Evolutionary conservation across 768 basidiomycete genomes (phyloP).

Genomic region (Austroboletus eburneus): DNA sequence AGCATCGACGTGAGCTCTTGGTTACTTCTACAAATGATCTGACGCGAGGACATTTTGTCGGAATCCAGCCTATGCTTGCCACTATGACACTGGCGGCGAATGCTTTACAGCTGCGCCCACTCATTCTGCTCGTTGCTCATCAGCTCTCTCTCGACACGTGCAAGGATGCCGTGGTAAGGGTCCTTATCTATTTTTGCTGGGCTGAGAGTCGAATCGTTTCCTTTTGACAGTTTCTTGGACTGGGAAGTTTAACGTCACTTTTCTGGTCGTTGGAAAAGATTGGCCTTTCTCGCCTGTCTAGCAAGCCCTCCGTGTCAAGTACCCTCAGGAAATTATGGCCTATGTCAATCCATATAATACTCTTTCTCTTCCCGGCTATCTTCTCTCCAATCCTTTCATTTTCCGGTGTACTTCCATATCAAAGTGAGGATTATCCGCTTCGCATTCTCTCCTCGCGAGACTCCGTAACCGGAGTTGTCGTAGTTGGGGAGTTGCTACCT

Average conservation of each 20-base stretch:
- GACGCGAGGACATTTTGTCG: not conserved
- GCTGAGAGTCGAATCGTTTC: constrained; percentile 2
- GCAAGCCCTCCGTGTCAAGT: not conserved
- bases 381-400: constrained; percentile 55
- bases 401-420: constrained; percentile 47
- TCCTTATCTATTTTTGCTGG: not conserved
- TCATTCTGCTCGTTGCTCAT: constrained; percentile 12
- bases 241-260: constrained; percentile 18
- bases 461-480: constrained; percentile 76
- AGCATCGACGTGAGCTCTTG: constrained; percentile 35
- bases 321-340: constrained; percentile 6
- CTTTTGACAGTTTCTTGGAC: constrained; percentile 19
- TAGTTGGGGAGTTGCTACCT: constrained; percentile 70
- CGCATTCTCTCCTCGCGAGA: constrained; percentile 62
- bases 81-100: constrained; percentile 24
- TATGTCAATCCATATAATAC: constrained; percentile 25
- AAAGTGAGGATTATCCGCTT: constrained; percentile 51
- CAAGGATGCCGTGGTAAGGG: constrained; percentile 22
- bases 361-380: constrained; percentile 39
- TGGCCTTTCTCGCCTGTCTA: not conserved
- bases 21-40: not conserved
- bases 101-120: constrained; percentile 23
- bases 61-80: constrained; percentile 20
- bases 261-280: constrained; percentile 12
- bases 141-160: constrained; percentile 18